phyloP scores from a whole-genome alignment of 2,329 filamentous ascomycete genomes.

The Fusarium aywerte region DNA sequence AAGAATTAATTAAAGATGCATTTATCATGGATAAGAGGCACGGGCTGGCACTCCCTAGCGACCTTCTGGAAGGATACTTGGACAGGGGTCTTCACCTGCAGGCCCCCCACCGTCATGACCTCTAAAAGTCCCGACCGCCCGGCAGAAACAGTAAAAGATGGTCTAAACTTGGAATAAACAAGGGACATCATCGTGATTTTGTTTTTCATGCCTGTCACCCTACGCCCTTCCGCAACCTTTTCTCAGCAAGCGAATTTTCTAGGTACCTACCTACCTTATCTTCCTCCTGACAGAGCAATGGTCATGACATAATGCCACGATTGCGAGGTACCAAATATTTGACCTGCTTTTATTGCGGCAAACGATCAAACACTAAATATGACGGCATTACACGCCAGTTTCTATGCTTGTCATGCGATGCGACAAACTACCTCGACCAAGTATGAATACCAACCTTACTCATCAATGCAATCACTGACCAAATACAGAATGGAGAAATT shows the following conservation, averaged over 20 bases:
- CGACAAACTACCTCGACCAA: slow-evolving; percentile 89
- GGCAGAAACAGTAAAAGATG: slow-evolving; percentile 50
- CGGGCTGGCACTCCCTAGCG: background rate
- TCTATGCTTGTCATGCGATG: slow-evolving; percentile 81
- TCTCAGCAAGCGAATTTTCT: background rate
- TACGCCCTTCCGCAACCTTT: background rate
- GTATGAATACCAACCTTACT: slow-evolving; percentile 55
- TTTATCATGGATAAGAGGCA: background rate
- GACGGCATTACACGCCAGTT: slow-evolving; percentile 72
- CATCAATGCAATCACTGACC: slow-evolving; percentile 5
- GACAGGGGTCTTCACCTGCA: slow-evolving; percentile 21
- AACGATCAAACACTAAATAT: slow-evolving; percentile 69
- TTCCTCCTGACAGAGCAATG: background rate
- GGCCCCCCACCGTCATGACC: slow-evolving; percentile 17
- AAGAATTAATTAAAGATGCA: background rate
- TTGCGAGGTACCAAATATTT: slow-evolving; percentile 59
- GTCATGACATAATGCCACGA: slow-evolving; percentile 55
- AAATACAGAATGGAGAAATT: slow-evolving; percentile 80
- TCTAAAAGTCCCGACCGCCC: slow-evolving; percentile 47
- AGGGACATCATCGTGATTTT: slow-evolving; percentile 13
- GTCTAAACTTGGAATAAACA: slow-evolving; percentile 33
- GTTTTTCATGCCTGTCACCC: slow-evolving; percentile 30
- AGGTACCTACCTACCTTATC: background rate
- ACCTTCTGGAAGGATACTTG: slow-evolving; percentile 31
- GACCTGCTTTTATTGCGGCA: slow-evolving; percentile 86